Conservation (phyloP, 306 rosid genomes). For the Quillaja saponaria region DNA sequence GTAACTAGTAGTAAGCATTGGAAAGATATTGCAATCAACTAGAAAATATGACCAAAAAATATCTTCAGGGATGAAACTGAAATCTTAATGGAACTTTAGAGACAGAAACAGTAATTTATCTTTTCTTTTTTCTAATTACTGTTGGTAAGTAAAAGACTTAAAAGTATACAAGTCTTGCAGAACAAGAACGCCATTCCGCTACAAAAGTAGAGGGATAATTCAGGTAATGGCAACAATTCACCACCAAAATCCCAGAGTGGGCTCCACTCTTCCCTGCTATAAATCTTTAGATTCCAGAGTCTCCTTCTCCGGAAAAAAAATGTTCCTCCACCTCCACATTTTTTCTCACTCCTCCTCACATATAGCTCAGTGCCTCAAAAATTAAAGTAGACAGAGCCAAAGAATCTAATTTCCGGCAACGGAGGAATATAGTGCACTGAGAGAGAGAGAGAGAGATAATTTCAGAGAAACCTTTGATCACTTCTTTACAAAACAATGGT, state of each 20-base stretch:
- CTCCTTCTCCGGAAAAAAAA: constrained; percentile 22
- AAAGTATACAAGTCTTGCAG: background rate
- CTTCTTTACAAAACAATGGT: constrained; percentile 53
- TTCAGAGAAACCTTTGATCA: too few relatives aligned
- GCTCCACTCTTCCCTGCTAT: constrained; percentile 48
- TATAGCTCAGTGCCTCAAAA: too few relatives aligned
- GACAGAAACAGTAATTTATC: too few relatives aligned
- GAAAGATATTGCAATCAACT: too few relatives aligned
- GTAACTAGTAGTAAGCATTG: too few relatives aligned
- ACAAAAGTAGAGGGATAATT: constrained; percentile 16
- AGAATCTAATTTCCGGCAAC: background rate
- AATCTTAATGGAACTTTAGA: too few relatives aligned
- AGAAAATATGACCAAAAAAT: too few relatives aligned
- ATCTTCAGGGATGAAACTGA: too few relatives aligned
- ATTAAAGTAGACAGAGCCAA: background rate
- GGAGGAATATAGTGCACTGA: background rate
- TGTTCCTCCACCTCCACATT: too few relatives aligned
- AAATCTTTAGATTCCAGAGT: constrained; percentile 32
- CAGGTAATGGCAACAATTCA: background rate
- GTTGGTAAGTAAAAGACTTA: constrained; percentile 3
- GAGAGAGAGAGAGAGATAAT: background rate
- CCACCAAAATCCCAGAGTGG: constrained; percentile 35
- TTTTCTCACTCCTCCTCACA: background rate
- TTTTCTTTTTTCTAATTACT: background rate
- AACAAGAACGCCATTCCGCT: background rate